Base-by-base conservation (phyloP, 768 basidiomycete species). In the Trametes coccinea region DNA sequence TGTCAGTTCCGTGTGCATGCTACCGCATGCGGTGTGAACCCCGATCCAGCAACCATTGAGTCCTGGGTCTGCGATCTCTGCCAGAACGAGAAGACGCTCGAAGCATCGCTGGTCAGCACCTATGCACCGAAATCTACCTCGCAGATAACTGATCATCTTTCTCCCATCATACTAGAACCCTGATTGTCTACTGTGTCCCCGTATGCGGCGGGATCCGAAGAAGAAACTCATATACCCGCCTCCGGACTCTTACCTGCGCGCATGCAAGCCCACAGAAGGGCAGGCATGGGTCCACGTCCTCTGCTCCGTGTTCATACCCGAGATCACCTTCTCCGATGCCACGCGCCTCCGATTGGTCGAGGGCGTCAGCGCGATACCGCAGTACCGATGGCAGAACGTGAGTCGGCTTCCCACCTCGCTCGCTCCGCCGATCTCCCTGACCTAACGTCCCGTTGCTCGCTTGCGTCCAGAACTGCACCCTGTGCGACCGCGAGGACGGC, bases 251-350 rank as follows among this genome's bases (percentile, higher is more conserved):
- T 95, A 82, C 71, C 76, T 95, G 59, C 82, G 92, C 57, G 85
- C 86, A 44, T 86, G 85, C 70, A 96, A 95, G 70, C 92, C 92
- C 6, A 96, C 95, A 0, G 95, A 97, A 77, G 92, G 93, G 9
- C 89, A 93, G 72, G 88, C 90, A 58, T 97, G 95, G 95, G 87
- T 87, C 0, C 96, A 98, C 71, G 80, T 95, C 34, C 75, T 97
- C 3, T 98, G 96, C 76, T 85, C 95, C 2, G 85, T 92, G 0
- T 98, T 93, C 76, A 84, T 87, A 31, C 88, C 89, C 3, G 95
- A 98, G 68, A 76, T 95, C n/a, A 81, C 77, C 4, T 96, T 90
- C 72, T 87, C 90, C 27, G 90, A 95, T 67, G 84, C 92, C 0
- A 71, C 78, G 5, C 82, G 82, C 13, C 77, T 98, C 47, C 85